A percentile compares a stretch with the other conserved stretches of the same genome.
These are phyloP conservation scores for Aureoboletus auriporus DNA, from an alignment of 768 basidiomycete species.

Conservation along the genomic window DNA sequence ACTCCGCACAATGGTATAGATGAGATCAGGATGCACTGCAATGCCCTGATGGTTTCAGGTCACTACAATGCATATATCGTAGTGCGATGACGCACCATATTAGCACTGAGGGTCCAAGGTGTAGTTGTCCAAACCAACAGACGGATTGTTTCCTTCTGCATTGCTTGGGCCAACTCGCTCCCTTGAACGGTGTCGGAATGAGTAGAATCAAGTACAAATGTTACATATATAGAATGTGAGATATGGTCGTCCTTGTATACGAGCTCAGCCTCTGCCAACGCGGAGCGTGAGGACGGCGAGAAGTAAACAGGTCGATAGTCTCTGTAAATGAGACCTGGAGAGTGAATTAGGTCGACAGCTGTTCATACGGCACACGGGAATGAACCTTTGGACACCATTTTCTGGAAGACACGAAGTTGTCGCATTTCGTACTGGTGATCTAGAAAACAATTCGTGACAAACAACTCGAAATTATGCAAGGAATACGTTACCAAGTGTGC, in stretches of 20 bases:
- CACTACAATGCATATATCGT: background rate
- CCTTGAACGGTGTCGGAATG: conserved; percentile 11
- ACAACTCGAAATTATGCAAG: background rate
- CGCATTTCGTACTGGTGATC: conserved; percentile 87
- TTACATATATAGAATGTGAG: conserved; percentile 85
- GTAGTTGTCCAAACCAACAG: conserved; percentile 96
- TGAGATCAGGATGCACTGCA: conserved; percentile 71
- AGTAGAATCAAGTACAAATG: conserved; percentile 57
- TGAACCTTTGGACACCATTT: conserved; percentile 82
- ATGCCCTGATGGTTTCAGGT: conserved; percentile 61
- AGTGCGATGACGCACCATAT: conserved; percentile 63
- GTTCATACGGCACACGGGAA: background rate
- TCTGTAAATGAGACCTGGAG: conserved; percentile 72
- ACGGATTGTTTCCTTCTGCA: conserved; percentile 37
- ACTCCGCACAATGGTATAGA: conserved; percentile 53
- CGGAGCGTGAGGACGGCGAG: conserved; percentile 91
- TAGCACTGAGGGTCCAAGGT: conserved; percentile 94
- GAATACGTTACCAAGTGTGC: conserved; percentile 66
- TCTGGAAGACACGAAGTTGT: conserved; percentile 79
- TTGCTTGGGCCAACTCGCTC: conserved; percentile 23
- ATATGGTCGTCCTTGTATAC: conserved; percentile 85
- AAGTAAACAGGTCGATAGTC: conserved; percentile 90
- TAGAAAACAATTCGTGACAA: conserved; percentile 26
- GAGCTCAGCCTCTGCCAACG: conserved; percentile 92
- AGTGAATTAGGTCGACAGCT: background rate